Evolutionary conservation across 208 protist species (phyloP).

Genomic region (Balamuthia mandrillaris): DNA sequence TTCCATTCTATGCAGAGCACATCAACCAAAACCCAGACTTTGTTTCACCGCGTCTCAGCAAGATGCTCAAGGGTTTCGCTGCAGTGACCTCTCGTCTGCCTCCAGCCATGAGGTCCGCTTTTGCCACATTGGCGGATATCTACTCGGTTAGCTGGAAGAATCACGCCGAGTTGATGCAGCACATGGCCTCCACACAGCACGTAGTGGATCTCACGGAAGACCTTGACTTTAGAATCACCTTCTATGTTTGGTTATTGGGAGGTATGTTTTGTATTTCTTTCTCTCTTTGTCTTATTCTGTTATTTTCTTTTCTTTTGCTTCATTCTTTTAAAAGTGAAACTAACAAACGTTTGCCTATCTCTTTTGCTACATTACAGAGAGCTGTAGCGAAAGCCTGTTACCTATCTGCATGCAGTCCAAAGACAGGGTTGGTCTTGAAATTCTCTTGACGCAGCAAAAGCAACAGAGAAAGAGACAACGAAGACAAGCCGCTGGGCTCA

Average conservation of each 20-base stretch:
- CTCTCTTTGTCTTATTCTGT: not conserved
- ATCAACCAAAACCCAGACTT: slow-evolving; percentile 23
- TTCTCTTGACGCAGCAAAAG: too few species aligned
- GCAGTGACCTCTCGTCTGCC: not conserved
- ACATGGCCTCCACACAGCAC: not conserved
- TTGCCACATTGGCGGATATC: too few species aligned
- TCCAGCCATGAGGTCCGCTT: not conserved
- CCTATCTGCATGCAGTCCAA: too few species aligned
- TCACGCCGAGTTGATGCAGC: too few species aligned
- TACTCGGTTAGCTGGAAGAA: too few species aligned
- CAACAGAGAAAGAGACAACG: too few species aligned
- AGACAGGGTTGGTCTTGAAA: too few species aligned
- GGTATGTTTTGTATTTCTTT: not conserved
- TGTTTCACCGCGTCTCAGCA: not conserved
- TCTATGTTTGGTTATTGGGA: slow-evolving; percentile 13
- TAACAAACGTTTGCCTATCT: too few species aligned
- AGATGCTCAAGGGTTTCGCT: not conserved
- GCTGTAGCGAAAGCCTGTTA: too few species aligned
- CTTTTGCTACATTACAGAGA: too few species aligned
- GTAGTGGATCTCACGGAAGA: not conserved
- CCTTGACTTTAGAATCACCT: slow-evolving; percentile 25
- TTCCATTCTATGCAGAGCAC: slow-evolving; percentile 11
- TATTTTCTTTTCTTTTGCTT: not conserved
- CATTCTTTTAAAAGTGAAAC: not conserved
- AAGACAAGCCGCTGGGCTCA: too few species aligned